Evolutionary conservation across 129 eudicot species (phyloP).

Genomic region (Tanacetum coccineum): DNA sequence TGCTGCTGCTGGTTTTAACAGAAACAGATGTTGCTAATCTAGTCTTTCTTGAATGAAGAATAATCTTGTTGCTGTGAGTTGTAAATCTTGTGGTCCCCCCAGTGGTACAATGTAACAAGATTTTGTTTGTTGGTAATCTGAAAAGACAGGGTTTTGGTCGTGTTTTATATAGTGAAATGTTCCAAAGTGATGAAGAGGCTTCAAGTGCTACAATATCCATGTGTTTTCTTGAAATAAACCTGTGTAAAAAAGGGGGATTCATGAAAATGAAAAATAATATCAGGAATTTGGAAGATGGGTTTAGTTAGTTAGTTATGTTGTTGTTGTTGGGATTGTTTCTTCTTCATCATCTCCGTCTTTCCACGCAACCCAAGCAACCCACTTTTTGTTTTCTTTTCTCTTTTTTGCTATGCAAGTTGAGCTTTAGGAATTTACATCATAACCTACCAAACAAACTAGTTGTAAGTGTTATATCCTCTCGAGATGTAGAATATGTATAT

Average conservation of each 20-base stretch:
- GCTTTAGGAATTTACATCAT: conserved; percentile 3
- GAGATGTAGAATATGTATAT: too few species aligned
- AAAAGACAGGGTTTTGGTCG: too few species aligned
- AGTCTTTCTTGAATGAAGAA: not conserved
- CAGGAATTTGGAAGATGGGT: conserved; percentile 34
- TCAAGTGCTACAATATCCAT: not conserved
- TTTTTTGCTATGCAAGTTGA: conserved; percentile 19
- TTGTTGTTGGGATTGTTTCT: conserved; percentile 11
- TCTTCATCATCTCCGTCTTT: conserved; percentile 24
- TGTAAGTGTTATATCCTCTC: too few species aligned
- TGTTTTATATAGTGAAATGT: too few species aligned
- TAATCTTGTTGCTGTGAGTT: not conserved
- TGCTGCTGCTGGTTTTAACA: conserved; percentile 24
- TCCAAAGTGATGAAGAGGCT: too few species aligned
- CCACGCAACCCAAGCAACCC: conserved; percentile 29
- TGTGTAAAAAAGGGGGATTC: not conserved
- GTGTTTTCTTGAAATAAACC: not conserved
- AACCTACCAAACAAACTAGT: not conserved
- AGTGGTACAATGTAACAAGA: too few species aligned
- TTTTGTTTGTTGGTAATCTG: too few species aligned
- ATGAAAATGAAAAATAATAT: not conserved
- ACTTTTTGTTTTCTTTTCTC: not conserved
- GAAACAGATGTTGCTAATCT: conserved; percentile 23
- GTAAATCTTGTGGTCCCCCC: too few species aligned
- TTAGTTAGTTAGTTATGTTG: conserved; percentile 18